Percentiles rank a stretch among this genome's conserved stretches.
phyloP scores from a whole-genome alignment of 768 basidiomycete species.

The Suillus alpinus region DNA sequence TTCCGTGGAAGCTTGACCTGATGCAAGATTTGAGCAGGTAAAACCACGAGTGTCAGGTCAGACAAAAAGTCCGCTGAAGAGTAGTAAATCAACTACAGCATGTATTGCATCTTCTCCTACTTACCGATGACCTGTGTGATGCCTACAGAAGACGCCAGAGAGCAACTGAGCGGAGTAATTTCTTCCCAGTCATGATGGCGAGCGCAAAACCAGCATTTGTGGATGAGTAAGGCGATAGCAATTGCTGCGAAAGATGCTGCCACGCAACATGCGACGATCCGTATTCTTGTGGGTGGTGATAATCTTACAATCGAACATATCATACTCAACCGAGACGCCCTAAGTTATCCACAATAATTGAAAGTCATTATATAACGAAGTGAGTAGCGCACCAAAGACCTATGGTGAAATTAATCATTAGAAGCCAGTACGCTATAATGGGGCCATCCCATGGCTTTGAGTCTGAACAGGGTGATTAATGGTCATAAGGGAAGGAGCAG shows the following conservation, averaged over 20 bases:
- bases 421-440: constrained; percentile 8
- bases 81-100: not conserved
- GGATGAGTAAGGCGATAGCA: constrained; percentile 3
- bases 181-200: constrained; percentile 3
- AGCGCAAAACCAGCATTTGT: constrained; percentile 10
- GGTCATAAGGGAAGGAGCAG: not conserved
- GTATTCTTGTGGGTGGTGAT: constrained; percentile 2
- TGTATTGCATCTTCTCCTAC: not conserved
- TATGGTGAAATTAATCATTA: constrained; percentile 4
- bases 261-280: constrained; percentile 3
- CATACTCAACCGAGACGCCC: constrained; percentile 10
- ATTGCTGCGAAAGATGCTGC: constrained; percentile 3
- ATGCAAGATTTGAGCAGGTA: constrained; percentile 12
- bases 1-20: constrained; percentile 7
- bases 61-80: constrained; percentile 20
- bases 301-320: constrained; percentile 9
- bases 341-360: not conserved
- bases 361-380: not conserved
- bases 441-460: not conserved
- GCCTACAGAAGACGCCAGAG: constrained; percentile 3
- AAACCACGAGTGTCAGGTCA: constrained; percentile 11
- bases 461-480: not conserved
- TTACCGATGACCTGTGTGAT: constrained; percentile 5
- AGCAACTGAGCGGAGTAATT: not conserved
- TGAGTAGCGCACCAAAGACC: constrained; percentile 9